phyloP scores from a whole-genome alignment of 2,329 filamentous ascomycete species.

The Stachybotrys chartarum region DNA sequence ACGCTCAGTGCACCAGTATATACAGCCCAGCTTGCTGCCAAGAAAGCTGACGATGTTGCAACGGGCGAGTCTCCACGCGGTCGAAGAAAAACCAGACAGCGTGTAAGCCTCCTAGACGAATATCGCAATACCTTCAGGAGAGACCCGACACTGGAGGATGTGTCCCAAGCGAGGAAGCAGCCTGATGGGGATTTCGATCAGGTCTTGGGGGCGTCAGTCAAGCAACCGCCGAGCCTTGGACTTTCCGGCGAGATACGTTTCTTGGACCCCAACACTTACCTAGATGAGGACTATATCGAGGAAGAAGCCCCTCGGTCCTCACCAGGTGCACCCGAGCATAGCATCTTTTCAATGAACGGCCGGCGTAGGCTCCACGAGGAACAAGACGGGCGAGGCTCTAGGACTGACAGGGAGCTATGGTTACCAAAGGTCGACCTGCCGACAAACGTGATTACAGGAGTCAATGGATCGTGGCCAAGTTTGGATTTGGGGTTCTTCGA shows the following conservation, averaged over 20 bases:
- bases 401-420: background rate
- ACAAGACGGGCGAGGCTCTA: background rate
- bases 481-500: conserved; percentile 26
- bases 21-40: conserved; percentile 27
- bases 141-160: background rate
- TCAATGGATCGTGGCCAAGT: conserved; percentile 23
- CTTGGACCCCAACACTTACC: conserved; percentile 32
- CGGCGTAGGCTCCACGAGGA: no score
- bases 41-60: conserved; percentile 15
- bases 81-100: background rate
- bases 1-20: conserved; percentile 46
- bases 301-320: background rate
- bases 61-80: conserved; percentile 1
- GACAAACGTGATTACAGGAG: conserved; percentile 10
- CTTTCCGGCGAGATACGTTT: conserved; percentile 20
- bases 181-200: background rate
- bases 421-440: background rate
- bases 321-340: background rate
- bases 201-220: background rate
- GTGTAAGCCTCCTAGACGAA: background rate
- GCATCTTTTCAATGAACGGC: background rate
- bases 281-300: conserved; percentile 19
- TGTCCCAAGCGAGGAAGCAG: background rate
- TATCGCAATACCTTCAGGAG: background rate
- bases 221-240: background rate